phyloP scores from a whole-genome alignment of 371 early-diverging fungal genomes.

The Apophysomyces sp. region DNA sequence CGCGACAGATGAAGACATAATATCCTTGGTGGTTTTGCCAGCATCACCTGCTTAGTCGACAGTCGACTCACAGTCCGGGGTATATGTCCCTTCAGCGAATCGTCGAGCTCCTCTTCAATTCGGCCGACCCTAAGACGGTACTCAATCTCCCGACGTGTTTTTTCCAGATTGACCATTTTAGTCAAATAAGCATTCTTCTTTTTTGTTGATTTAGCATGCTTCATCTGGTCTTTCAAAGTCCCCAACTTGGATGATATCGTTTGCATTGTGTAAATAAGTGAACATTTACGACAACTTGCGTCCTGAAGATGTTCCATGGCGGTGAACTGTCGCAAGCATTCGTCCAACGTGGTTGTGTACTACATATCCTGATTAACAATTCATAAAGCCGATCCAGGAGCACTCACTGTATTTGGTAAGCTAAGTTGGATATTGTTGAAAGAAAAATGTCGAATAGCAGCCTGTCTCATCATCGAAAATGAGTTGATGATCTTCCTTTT shows the following conservation, averaged over 20 bases:
- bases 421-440: slow-evolving; percentile 73
- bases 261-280: slow-evolving; percentile 52
- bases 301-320: slow-evolving; percentile 71
- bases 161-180: slow-evolving; percentile 30
- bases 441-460: slow-evolving; percentile 74
- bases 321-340: slow-evolving; percentile 62
- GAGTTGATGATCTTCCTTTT: background rate
- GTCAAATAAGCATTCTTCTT: slow-evolving; percentile 23
- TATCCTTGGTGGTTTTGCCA: slow-evolving; percentile 57
- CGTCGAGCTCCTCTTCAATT: slow-evolving; percentile 11
- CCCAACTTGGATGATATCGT: slow-evolving; percentile 29
- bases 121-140: background rate
- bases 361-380: slow-evolving; percentile 1
- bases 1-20: slow-evolving; percentile 75
- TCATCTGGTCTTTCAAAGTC: slow-evolving; percentile 38
- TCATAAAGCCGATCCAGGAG: background rate
- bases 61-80: slow-evolving; percentile 16
- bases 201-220: slow-evolving; percentile 36
- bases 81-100: background rate
- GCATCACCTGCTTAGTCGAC: slow-evolving; percentile 59
- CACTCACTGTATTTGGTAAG: slow-evolving; percentile 57
- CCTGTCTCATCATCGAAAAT: slow-evolving; percentile 20
- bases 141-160: slow-evolving; percentile 10
- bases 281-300: slow-evolving; percentile 74
- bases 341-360: slow-evolving; percentile 58